Evolutionary conservation across 805 yeast genomes (phyloP).

Genomic region (Kregervanrija fluxuum): DNA sequence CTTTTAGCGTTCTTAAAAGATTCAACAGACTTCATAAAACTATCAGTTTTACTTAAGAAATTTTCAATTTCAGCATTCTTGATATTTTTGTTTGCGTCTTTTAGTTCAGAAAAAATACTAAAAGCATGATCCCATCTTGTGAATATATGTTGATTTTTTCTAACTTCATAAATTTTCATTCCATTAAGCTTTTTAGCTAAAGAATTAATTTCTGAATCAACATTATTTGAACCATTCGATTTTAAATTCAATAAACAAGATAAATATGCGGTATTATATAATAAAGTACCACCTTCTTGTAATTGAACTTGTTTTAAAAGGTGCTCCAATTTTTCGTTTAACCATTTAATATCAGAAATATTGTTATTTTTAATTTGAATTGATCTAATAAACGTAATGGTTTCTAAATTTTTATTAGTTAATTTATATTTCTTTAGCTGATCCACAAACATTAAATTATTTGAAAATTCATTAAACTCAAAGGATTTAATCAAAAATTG

Average conservation of each 20-base stretch:
- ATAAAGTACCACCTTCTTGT: conserved; percentile 1
- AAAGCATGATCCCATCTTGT: conserved; percentile 4
- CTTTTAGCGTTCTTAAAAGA: not conserved
- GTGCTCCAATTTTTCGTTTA: conserved; percentile 9
- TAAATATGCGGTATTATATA: not conserved
- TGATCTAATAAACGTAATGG: conserved; percentile 19
- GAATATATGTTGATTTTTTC: no score
- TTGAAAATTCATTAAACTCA: conserved; percentile 15
- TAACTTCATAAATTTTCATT: no score
- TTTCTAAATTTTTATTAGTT: conserved; percentile 17
- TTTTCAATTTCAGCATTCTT: not conserved
- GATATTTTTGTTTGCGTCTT: conserved; percentile 3
- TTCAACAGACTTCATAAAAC: not conserved
- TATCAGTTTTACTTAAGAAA: not conserved
- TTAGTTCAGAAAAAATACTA: conserved; percentile 8
- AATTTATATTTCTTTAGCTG: conserved; percentile 13
- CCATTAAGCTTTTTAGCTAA: no score
- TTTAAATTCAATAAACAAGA: conserved; percentile 1
- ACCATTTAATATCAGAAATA: conserved; percentile 11
- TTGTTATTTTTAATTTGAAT: conserved; percentile 11
- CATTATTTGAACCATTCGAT: no score
- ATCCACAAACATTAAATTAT: conserved; percentile 16
- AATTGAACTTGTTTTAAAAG: conserved; percentile 11
- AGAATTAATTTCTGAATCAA: no score
- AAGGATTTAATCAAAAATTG: conserved; percentile 20